Conservation (phyloP, 768 basidiomycete species). For the Leccinum subtestaceum region DNA sequence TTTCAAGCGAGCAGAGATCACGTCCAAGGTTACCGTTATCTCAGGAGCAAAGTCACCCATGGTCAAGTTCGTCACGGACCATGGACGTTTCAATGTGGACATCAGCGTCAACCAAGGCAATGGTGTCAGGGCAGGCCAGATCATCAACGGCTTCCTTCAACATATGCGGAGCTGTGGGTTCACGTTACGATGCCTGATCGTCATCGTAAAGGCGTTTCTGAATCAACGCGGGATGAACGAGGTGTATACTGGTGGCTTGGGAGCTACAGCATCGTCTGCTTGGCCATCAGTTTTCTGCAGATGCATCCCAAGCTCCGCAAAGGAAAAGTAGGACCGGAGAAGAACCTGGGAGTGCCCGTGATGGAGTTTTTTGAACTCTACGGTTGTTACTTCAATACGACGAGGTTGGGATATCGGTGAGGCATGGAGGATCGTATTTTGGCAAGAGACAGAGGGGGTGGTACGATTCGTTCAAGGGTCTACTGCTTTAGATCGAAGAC, state of each 20-base stretch:
- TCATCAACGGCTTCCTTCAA: slow-evolving; percentile 77
- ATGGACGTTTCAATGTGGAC: slow-evolving; percentile 85
- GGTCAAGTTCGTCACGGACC: slow-evolving; percentile 85
- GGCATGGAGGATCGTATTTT: slow-evolving; percentile 63
- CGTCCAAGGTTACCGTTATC: slow-evolving; percentile 81
- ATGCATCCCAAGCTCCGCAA: slow-evolving; percentile 94
- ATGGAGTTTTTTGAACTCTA: slow-evolving; percentile 98
- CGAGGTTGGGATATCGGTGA: slow-evolving; percentile 83
- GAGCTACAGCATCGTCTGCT: slow-evolving; percentile 90
- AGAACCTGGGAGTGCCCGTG: slow-evolving; percentile 89
- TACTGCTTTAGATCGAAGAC: slow-evolving; percentile 85
- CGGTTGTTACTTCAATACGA: slow-evolving; percentile 90
- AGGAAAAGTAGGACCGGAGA: slow-evolving; percentile 80
- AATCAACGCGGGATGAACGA: slow-evolving; percentile 93
- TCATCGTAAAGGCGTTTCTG: slow-evolving; percentile 90
- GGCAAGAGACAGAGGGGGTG: slow-evolving; percentile 81
- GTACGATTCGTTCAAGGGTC: slow-evolving; percentile 55
- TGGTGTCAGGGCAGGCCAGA: slow-evolving; percentile 73
- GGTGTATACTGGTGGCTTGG: slow-evolving; percentile 93
- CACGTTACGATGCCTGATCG: slow-evolving; percentile 77
- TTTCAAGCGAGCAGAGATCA: slow-evolving; percentile 75
- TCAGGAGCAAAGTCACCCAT: slow-evolving; percentile 93
- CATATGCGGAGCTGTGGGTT: slow-evolving; percentile 54
- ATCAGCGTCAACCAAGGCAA: slow-evolving; percentile 91
- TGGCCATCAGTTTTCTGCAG: slow-evolving; percentile 93